Evolutionary conservation across 2,329 filamentous ascomycete genomes (phyloP).

Genomic region (Cladosporium sp.): DNA sequence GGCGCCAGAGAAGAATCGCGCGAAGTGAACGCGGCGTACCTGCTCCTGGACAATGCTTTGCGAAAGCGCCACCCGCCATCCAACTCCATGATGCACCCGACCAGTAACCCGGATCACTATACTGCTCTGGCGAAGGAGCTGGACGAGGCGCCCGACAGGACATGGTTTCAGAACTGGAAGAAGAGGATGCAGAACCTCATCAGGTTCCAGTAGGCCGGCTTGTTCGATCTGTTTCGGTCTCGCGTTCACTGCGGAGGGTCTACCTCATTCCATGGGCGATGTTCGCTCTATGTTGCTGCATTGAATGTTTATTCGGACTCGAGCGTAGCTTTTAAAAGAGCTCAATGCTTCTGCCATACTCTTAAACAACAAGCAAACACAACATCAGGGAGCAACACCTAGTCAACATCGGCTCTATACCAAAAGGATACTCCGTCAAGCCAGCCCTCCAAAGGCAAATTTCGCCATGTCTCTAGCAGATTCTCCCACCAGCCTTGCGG

Average conservation of each 20-base stretch:
- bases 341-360: neutral
- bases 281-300: too few relatives aligned
- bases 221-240: neutral
- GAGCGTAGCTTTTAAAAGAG: neutral
- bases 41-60: slow-evolving; percentile 58
- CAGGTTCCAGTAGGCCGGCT: slow-evolving; percentile 2
- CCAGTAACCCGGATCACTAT: slow-evolving; percentile 50
- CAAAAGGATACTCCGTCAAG: neutral
- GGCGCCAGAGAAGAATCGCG: slow-evolving; percentile 34
- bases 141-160: slow-evolving; percentile 48
- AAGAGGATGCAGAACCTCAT: slow-evolving; percentile 35
- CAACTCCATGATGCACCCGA: slow-evolving; percentile 44
- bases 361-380: neutral
- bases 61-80: slow-evolving; percentile 48
- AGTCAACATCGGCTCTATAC: neutral
- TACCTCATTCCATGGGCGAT: neutral
- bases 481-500: neutral
- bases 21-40: slow-evolving; percentile 56
- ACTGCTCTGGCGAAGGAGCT: slow-evolving; percentile 50
- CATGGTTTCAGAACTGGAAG: slow-evolving; percentile 41
- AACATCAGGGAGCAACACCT: neutral
- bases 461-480: neutral
- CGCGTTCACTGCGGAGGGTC: neutral
- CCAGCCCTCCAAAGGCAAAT: neutral
- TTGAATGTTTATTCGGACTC: neutral